These are phyloP conservation scores for Plasmodium cynomolgi DNA, from an alignment of 169 alveolate species.

Conservation along the genomic window DNA sequence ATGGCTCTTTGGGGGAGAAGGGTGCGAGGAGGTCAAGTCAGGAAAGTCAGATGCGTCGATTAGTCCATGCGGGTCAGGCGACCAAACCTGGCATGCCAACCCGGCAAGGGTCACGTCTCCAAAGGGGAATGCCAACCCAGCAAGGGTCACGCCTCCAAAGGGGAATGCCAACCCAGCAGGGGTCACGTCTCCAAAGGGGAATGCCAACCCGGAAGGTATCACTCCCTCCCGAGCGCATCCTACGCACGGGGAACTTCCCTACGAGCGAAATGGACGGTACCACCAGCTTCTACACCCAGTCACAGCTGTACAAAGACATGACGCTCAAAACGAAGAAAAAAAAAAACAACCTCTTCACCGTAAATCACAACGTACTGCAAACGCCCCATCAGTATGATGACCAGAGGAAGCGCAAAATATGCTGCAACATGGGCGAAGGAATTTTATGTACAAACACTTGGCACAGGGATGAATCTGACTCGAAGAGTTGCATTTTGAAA, in stretches of 20 bases:
- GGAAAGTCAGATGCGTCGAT: not conserved
- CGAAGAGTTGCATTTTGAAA: slow-evolving; percentile 34
- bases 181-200: no score
- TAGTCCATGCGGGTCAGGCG: not conserved
- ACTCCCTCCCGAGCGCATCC: not conserved
- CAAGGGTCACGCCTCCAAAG: no score
- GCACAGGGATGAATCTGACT: not conserved
- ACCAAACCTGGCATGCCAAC: not conserved
- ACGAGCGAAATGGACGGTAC: not conserved
- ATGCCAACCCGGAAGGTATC: not conserved
- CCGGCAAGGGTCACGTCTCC: no score
- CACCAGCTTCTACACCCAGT: not conserved
- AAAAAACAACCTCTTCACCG: not conserved
- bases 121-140: not conserved
- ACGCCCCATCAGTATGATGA: not conserved
- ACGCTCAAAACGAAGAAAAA: not conserved
- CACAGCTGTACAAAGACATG: not conserved
- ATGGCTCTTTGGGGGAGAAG: not conserved
- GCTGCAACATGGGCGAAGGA: not conserved
- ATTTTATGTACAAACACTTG: not conserved
- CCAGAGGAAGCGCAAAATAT: not conserved
- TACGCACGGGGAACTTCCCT: not conserved
- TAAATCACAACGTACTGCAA: not conserved
- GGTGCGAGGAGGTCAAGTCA: not conserved
- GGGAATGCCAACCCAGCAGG: not conserved